Base-by-base conservation (phyloP, 2,329 filamentous ascomycete genomes). In the Hymenoscyphus linearis region DNA sequence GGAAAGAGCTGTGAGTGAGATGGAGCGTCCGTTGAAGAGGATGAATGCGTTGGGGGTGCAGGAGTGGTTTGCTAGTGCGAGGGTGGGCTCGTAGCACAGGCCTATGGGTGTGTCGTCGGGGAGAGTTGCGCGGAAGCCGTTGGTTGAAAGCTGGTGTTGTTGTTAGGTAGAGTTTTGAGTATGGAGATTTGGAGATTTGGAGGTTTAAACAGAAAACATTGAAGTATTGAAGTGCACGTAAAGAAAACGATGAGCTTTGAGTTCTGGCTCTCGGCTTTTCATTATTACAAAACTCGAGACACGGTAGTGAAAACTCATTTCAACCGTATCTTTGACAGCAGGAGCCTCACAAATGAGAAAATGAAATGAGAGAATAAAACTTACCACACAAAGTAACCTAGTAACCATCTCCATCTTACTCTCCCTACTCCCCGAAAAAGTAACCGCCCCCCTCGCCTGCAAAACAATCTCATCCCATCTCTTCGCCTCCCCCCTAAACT, bases 21-120 rank as follows among this genome's bases (percentile, higher is more conserved):
- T 80, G 3, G 72, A 76, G 5, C 83, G 77, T 3, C 80, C 80
- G 44, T 78, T 66, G 58, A 86, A 86, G 52, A 80, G 77, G 16
- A 87, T 80, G 55, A 79, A 75, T 1, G 84, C 82, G 65, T 85
- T 87, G 3, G 85, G 85, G 2, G 80, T 70, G 64, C 85, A 88
- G 0, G 83, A 84, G 69, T 88, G 85, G 64, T 88, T 87, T 25
- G 79, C 78, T 79, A 86, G 84, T 61, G 70, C 67, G 13, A 72
- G 50, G 1, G 60, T 77, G 0, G 81, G 76, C 64, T 85, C 81
- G 40, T 87, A 73, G 63, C 83, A 86, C 34, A 85, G 75, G 26
- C 83, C 84, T 1, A 79, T 76, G 59, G 80, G 76, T 1, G 77
- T 80, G 7, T 80, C 71, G 66, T 86, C 82, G 2, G 74, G 71